Conservation (phyloP, 306 rosid species). For the Gleditsia sinensis region DNA sequence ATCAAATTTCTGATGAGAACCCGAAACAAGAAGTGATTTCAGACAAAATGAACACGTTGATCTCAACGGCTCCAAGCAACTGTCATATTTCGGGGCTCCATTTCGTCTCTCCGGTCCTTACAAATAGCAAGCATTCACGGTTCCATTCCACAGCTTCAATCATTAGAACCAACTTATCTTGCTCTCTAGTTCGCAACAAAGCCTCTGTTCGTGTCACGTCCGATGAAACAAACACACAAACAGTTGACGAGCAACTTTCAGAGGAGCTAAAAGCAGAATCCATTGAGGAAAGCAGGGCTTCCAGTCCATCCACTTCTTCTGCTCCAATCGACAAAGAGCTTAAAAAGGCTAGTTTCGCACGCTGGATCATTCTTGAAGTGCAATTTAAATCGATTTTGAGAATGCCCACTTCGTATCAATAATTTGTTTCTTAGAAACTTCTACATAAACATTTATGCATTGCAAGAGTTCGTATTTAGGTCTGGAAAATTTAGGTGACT, state of each 20-base stretch:
- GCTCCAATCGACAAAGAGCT: conserved; percentile 76
- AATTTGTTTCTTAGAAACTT: neutral
- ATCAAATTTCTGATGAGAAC: neutral
- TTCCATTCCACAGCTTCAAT: neutral
- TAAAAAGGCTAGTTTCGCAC: conserved; percentile 61
- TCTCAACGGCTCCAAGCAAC: conserved; percentile 43
- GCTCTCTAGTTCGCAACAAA: conserved; percentile 28
- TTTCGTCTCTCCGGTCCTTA: neutral
- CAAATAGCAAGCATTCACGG: neutral
- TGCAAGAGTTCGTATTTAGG: neutral
- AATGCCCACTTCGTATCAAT: conserved; percentile 15
- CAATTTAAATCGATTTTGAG: neutral
- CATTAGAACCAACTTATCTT: neutral
- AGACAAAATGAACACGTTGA: conserved; percentile 45
- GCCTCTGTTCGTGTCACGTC: conserved; percentile 55
- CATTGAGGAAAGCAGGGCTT: conserved; percentile 26
- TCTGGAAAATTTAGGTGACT: neutral
- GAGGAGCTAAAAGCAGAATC: conserved; percentile 38
- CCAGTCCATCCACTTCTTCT: conserved; percentile 43
- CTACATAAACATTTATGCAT: neutral
- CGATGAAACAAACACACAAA: conserved; percentile 58
- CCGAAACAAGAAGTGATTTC: neutral
- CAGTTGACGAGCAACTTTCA: neutral
- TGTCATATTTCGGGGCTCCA: conserved; percentile 30
- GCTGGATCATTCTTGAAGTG: neutral